Evolutionary conservation across 2,329 filamentous ascomycete species (phyloP).

Genomic region (Whalleya microplaca): DNA sequence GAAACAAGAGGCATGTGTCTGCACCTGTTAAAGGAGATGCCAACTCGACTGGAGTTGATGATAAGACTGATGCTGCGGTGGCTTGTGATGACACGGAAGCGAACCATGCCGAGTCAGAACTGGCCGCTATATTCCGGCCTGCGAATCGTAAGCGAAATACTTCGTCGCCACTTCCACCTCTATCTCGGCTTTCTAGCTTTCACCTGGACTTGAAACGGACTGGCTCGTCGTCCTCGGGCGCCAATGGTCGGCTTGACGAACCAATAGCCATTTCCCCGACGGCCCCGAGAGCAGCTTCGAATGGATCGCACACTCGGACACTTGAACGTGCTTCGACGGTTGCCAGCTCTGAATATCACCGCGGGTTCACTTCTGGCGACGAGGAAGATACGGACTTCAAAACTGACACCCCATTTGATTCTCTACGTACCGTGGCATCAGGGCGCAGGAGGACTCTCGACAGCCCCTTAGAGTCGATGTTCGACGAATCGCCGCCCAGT

Average conservation of each 20-base stretch:
- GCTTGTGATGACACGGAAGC: conserved; percentile 30
- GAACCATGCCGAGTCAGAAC: conserved; percentile 37
- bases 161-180: conserved; percentile 60
- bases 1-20: conserved; percentile 57
- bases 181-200: conserved; percentile 58
- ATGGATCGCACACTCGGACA: conserved; percentile 36
- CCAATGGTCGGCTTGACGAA: conserved; percentile 37
- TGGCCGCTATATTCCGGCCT: conserved; percentile 35
- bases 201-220: conserved; percentile 56
- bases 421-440: conserved; percentile 71
- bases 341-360: conserved; percentile 72
- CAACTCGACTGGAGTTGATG: conserved; percentile 25
- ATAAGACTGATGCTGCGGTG: conserved; percentile 34
- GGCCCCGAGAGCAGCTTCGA: conserved; percentile 32
- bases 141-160: conserved; percentile 47
- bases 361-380: conserved; percentile 68
- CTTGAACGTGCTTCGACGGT: conserved; percentile 67
- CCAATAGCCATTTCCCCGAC: conserved; percentile 15
- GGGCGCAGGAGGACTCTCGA: conserved; percentile 68
- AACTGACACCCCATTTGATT: conserved; percentile 79
- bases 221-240: conserved; percentile 48
- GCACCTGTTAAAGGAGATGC: conserved; percentile 46
- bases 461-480: conserved; percentile 77
- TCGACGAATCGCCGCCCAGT: conserved; percentile 75
- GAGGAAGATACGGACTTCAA: conserved; percentile 80